Base-by-base conservation (phyloP, 352 stramenopile species). In the Phytophthora capsici region DNA sequence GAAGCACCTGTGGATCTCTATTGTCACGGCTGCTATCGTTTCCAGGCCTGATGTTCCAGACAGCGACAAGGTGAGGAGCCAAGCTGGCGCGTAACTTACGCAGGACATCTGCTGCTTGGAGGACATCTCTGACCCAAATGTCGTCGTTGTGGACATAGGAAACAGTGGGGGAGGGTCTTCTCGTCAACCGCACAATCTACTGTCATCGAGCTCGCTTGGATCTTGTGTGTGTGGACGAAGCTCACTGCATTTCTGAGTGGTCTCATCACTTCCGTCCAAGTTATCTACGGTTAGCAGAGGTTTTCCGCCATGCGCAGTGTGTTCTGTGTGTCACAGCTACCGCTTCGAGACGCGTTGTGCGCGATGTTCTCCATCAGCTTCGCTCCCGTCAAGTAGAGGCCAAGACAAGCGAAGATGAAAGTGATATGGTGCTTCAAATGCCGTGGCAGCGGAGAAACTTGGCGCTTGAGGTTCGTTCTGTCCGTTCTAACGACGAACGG, bases 321-420 rank as follows among this genome's bases (percentile, higher is more conserved):
- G 85, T 98, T 37, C 71, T 98, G 3, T 95, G 91, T 4, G 86
- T 99, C 26, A 99, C 96, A 5, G 96, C 96, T 1, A 99, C 96
- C 10, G 96, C 96, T 10, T 96, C 88, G 20, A 68, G 62, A 9
- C 73, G 70, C 17, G 90, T 96, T 13, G 83, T 97, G 3, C 43
- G 58, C 6, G 89, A 97, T 45, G 80, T 97, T 6, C 46, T 89
- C 13, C 53, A 52, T 1, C 82, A 93, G 45, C 67, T 97, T 14
- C 66, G 60, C n/a, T 73, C 61, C 25, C 61, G 65, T 48, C 57
- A 63, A 38, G 20, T 19, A 38, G 43, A 25, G 14, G 14, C 36
- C 13, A 22, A 45, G 16, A 10, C 16, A 17, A 13, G 34, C 25
- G 72, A 81, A 12, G 57, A 65, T 6, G 66, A 76, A 51, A 50